These are phyloP conservation scores for Nicotiana knightiana DNA, from an alignment of 257 asterid species.

Conservation along the genomic window DNA sequence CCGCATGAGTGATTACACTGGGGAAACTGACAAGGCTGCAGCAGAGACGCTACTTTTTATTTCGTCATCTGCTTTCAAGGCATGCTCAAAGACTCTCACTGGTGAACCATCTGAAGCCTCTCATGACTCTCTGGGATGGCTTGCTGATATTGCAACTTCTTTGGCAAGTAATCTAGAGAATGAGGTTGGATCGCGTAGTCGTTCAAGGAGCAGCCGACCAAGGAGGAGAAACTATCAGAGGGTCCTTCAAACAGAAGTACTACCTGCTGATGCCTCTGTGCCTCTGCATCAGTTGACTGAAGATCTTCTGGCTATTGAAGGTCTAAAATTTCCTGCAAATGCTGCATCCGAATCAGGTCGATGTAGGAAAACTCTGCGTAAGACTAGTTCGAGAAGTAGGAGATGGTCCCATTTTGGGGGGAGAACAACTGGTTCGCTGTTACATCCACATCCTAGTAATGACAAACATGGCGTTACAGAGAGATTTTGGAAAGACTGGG, in stretches of 20 bases:
- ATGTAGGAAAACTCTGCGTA: constrained; percentile 22
- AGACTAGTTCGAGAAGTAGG: constrained; percentile 20
- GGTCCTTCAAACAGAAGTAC: constrained; percentile 13
- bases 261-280: not conserved
- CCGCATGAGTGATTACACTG: not conserved
- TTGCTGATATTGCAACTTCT: constrained; percentile 53
- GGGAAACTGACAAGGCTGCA: constrained; percentile 34
- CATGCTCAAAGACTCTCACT: constrained; percentile 4
- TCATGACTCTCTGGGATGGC: constrained; percentile 37
- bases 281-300: not conserved
- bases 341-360: constrained; percentile 9
- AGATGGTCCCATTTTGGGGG: constrained; percentile 10
- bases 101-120: constrained; percentile 13
- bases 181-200: constrained; percentile 6
- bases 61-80: constrained; percentile 20
- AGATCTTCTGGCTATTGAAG: not conserved
- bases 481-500: constrained; percentile 33
- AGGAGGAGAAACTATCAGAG: constrained; percentile 22
- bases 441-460: constrained; percentile 23
- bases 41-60: constrained; percentile 46
- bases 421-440: constrained; percentile 22
- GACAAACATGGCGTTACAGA: constrained; percentile 22
- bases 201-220: constrained; percentile 14
- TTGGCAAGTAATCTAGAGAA: constrained; percentile 25
- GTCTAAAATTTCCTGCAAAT: not conserved